These are phyloP conservation scores for Aquanectria penicillioides DNA, from an alignment of 2,329 filamentous ascomycete species.

Conservation along the genomic window DNA sequence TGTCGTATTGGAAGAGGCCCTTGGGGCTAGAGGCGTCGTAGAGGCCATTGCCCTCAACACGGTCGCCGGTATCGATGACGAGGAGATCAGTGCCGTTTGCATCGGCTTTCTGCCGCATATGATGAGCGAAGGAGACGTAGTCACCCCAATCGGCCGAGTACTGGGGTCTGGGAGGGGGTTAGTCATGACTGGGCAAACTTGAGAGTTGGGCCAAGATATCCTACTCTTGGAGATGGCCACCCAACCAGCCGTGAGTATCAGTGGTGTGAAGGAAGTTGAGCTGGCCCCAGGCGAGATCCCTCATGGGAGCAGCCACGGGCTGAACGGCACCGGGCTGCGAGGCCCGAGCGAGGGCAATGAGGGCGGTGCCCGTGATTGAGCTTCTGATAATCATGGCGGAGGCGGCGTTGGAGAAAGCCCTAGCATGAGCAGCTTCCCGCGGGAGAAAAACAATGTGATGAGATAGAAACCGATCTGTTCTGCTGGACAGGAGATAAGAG, in stretches of 20 bases:
- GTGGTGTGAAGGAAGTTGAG: slow-evolving; percentile 98
- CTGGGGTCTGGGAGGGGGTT: slow-evolving; percentile 68
- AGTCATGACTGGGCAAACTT: not conserved
- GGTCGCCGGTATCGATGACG: slow-evolving; percentile 95
- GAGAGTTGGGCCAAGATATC: slow-evolving; percentile 35
- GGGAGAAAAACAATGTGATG: not conserved
- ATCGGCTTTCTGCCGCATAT: slow-evolving; percentile 83
- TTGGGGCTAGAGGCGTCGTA: slow-evolving; percentile 92
- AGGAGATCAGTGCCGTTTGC: slow-evolving; percentile 83
- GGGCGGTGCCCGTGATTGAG: slow-evolving; percentile 39
- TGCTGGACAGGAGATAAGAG: not conserved
- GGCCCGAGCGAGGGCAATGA: slow-evolving; percentile 53
- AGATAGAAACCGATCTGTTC: not conserved
- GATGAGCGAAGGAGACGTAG: slow-evolving; percentile 90
- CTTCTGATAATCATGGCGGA: slow-evolving; percentile 41
- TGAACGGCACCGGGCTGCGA: slow-evolving; percentile 84
- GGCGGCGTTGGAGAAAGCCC: not conserved
- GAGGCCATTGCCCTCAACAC: slow-evolving; percentile 92
- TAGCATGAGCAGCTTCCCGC: not conserved
- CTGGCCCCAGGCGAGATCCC: slow-evolving; percentile 89
- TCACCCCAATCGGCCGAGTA: slow-evolving; percentile 98
- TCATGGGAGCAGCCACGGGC: slow-evolving; percentile 82
- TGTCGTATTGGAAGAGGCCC: slow-evolving; percentile 88
- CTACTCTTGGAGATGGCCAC: slow-evolving; percentile 90
- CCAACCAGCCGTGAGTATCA: slow-evolving; percentile 95